A percentile compares a stretch with the other conserved stretches of the same genome.
phyloP scores from a whole-genome alignment of 2,329 filamentous ascomycete genomes.

The Pseudogymnoascus sp. region DNA sequence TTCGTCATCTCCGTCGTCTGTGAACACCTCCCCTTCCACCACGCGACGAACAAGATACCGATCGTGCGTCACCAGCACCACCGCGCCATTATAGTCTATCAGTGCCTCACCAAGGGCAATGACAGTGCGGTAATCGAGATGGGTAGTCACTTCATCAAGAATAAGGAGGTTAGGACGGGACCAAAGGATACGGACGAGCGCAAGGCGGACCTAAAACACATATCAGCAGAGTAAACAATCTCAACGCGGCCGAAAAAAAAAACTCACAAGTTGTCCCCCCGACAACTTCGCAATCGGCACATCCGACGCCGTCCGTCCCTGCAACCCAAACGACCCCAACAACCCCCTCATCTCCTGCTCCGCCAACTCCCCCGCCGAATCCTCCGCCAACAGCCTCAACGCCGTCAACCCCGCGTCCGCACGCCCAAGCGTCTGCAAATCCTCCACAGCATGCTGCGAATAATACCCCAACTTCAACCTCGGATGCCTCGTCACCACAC shows the following conservation, averaged over 20 bases:
- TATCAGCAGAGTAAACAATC: conserved; percentile 25
- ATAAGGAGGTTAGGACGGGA: conserved; percentile 96
- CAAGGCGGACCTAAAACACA: conserved; percentile 54
- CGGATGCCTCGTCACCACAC: conserved; percentile 60
- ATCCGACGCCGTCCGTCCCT: conserved; percentile 65
- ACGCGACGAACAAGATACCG: conserved; percentile 73
- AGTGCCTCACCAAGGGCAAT: conserved; percentile 63
- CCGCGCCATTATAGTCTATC: conserved; percentile 63
- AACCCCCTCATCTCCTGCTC: conserved; percentile 65
- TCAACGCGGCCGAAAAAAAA: background rate
- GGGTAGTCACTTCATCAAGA: conserved; percentile 93
- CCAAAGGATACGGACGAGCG: conserved; percentile 90
- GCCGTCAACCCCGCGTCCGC: conserved; percentile 52
- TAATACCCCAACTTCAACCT: conserved; percentile 69
- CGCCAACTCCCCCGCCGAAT: conserved; percentile 45
- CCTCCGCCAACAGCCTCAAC: conserved; percentile 53
- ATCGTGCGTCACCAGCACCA: conserved; percentile 75
- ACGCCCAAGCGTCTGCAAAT: conserved; percentile 51
- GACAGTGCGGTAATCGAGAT: conserved; percentile 78
- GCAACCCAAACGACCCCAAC: conserved; percentile 63
- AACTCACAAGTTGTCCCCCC: conserved; percentile 65
- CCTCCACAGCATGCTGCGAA: conserved; percentile 72
- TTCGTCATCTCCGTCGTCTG: conserved; percentile 37
- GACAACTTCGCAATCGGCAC: conserved; percentile 68
- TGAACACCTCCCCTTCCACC: conserved; percentile 53